Evolutionary conservation across 257 asterid genomes (phyloP), one percentile per base, ranked within the genome.

Genomic region (Scutellaria minor): DNA sequence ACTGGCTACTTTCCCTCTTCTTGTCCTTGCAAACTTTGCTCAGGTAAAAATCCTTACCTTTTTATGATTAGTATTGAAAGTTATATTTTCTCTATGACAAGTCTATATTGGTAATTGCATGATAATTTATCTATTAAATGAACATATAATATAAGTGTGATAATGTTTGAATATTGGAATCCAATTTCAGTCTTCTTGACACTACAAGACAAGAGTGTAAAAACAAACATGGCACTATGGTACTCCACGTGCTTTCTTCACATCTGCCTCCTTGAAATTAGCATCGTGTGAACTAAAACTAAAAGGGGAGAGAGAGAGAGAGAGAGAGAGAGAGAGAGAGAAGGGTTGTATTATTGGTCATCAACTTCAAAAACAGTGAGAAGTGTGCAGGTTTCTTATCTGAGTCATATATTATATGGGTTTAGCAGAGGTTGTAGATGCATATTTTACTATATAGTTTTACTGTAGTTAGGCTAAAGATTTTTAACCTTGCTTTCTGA

Each of bases 11-110:
- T 95, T 95, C 85, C 99, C 99, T 6, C 99, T 95, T 63, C 84
- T 92, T 6, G 98, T 95, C 83, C 90, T 95, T 0, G 99, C 99
- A 66, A 95, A 95, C 86, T 95, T 95, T 75, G 99, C 99, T 68
- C 99, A 95, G 97, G 99, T 95, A 83, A 81, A 18, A 10, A 39
- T n/a, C 35, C 61, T 72, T 64, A 71, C 68, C 57, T 42, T 44
- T 20, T 11, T 42, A 24, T 13, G 20, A 64, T 45, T 40, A 44
- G 10, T 9, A 41, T 42, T n/a, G 46, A 45, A 53, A 42, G 57
- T 31, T 7, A 58, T 48, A 31, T 64, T 40, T 50, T 42, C 31
- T 41, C 22, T 47, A 3, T 3, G n/a, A 2, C 45, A 39, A 68
- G 79, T 77, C 0, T 71, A 68, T 27, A 67, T 39, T 74, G 66